These are phyloP conservation scores for Filobasidium uniguttulatum DNA, from an alignment of 1,284 basidiomycete species.

Conservation along the genomic window DNA sequence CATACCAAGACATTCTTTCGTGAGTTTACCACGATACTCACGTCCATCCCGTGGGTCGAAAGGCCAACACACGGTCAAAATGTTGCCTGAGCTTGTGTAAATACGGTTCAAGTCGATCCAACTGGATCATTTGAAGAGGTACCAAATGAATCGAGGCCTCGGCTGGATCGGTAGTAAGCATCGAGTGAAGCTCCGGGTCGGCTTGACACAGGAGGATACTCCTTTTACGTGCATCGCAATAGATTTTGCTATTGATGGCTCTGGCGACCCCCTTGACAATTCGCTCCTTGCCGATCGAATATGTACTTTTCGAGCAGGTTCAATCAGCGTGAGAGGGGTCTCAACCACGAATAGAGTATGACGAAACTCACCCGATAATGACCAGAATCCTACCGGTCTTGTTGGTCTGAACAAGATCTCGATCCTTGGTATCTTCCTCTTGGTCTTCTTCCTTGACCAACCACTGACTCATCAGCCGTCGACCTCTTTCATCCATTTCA, in stretches of 20 bases:
- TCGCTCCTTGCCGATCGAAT: conserved; percentile 93
- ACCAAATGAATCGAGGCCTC: conserved; percentile 75
- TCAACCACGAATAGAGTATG: background rate
- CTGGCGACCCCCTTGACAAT: conserved; percentile 88
- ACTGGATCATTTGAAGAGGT: conserved; percentile 61
- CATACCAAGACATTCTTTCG: too few relatives aligned
- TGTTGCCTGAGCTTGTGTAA: conserved; percentile 57
- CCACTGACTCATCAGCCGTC: conserved; percentile 39
- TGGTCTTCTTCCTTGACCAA: conserved; percentile 29
- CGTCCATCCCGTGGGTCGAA: conserved; percentile 92
- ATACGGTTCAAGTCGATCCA: conserved; percentile 66
- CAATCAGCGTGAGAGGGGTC: background rate
- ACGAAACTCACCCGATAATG: conserved; percentile 69
- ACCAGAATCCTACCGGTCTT: conserved; percentile 45
- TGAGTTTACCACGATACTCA: conserved; percentile 37
- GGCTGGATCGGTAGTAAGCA: conserved; percentile 64
- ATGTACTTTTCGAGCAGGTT: conserved; percentile 47
- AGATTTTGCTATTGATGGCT: conserved; percentile 70
- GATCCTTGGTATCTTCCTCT: conserved; percentile 24
- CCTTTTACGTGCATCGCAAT: conserved; percentile 71
- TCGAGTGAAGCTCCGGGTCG: conserved; percentile 63
- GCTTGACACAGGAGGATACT: conserved; percentile 65
- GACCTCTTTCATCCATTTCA: conserved; percentile 27
- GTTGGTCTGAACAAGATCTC: conserved; percentile 23
- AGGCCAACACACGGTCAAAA: conserved; percentile 64